A percentile compares a stretch with the other conserved stretches of the same genome.
phyloP scores from a whole-genome alignment of 176 grass and related monocot species.

The Leersia perrieri region DNA sequence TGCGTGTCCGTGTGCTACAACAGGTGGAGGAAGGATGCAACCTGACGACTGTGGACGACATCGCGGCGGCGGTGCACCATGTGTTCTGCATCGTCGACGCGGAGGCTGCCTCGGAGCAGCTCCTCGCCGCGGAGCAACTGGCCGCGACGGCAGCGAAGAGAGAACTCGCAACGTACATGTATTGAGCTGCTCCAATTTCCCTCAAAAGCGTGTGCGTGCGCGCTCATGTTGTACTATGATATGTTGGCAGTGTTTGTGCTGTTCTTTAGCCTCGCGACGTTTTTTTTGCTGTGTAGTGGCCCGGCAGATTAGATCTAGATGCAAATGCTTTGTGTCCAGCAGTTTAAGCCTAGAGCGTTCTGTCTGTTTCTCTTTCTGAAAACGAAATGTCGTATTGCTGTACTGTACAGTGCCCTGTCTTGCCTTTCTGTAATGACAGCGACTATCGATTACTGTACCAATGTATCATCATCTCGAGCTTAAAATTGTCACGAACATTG shows the following conservation, averaged over 20 bases:
- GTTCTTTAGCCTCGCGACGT: background rate
- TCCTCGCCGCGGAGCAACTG: background rate
- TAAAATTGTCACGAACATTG: background rate
- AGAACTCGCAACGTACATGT: background rate
- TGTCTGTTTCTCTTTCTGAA: background rate
- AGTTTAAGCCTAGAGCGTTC: background rate
- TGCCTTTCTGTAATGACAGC: background rate
- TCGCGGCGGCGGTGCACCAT: constrained; percentile 79
- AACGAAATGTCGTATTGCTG: background rate
- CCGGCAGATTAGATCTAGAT: background rate
- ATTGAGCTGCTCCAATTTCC: background rate
- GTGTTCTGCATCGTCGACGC: constrained; percentile 67
- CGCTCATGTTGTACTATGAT: background rate
- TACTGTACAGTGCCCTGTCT: background rate
- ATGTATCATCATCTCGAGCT: no score
- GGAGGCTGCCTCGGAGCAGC: constrained; percentile 33
- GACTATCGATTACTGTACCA: no score
- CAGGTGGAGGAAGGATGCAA: constrained; percentile 91
- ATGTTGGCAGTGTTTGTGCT: background rate
- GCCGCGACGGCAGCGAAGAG: background rate
- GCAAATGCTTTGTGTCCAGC: background rate
- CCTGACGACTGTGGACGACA: constrained; percentile 67
- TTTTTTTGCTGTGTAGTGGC: background rate
- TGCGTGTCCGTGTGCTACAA: constrained; percentile 12
- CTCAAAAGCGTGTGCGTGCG: background rate